A percentile compares a stretch with the other conserved stretches of the same genome.
Evolutionary conservation across 1,139 yeast species (phyloP).

Genomic region (Saccharomyces hybrid): DNA sequence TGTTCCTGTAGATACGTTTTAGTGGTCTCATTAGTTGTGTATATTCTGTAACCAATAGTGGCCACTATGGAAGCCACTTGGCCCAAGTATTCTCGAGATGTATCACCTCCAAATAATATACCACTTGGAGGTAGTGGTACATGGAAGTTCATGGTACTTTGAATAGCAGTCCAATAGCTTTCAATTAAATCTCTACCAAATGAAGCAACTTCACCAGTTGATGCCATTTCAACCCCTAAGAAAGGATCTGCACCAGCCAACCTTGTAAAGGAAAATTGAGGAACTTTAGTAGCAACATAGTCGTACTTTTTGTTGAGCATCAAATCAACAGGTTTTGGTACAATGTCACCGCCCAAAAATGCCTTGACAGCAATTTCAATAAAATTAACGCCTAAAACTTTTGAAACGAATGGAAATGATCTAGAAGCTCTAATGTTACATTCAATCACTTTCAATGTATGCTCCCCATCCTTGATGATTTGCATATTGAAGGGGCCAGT

Average conservation of each 20-base stretch:
- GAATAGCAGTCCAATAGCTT: constrained; percentile 96
- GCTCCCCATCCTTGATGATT: constrained; percentile 64
- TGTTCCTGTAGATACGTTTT: constrained; percentile 53
- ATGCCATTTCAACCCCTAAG: constrained; percentile 97
- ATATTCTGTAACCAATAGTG: constrained; percentile 62
- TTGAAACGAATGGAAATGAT: constrained; percentile 97
- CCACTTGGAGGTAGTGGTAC: constrained; percentile 89
- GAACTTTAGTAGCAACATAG: constrained; percentile 94
- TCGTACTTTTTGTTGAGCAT: constrained; percentile 47
- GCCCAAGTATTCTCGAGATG: constrained; percentile 61
- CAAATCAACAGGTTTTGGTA: constrained; percentile 51
- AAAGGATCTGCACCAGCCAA: constrained; percentile 98
- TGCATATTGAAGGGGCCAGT: constrained; percentile 99
- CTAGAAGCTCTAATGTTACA: constrained; percentile 98
- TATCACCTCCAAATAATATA: constrained; percentile 87
- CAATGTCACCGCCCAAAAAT: constrained; percentile 52
- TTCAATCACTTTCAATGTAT: constrained; percentile 84
- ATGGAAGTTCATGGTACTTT: constrained; percentile 93
- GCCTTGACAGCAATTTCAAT: constrained; percentile 92
- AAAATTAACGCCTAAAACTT: constrained; percentile 88
- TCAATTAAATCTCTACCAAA: constrained; percentile 79
- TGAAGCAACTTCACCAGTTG: constrained; percentile 97
- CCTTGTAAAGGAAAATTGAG: constrained; percentile 96
- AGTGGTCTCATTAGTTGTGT: constrained; percentile 66
- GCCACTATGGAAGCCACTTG: constrained; percentile 62